Evolutionary conservation across 495 filamentous ascomycete species (phyloP), one percentile per base, ranked within the genome.

Genomic region (Hyaloscypha bicolor): DNA sequence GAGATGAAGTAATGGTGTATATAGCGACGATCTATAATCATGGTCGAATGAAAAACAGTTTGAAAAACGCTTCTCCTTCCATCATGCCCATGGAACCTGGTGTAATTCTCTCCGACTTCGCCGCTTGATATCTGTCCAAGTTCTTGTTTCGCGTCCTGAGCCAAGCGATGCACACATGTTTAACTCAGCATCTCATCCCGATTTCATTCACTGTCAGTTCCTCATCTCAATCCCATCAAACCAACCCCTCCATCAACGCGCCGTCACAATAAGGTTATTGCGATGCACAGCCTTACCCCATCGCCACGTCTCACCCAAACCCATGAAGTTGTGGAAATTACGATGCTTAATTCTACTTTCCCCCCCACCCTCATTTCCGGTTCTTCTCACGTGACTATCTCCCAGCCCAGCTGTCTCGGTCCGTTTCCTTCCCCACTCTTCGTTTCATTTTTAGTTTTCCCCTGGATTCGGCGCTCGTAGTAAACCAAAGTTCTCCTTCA

Each of bases 1-100:
- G 42, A 6, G 35, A 48, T 48, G 42, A 48, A 48, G 42, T 48
- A 48, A 48, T 48, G 42, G 42, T 48, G 42, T 48, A 48, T 48
- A 48, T 48, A 48, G 42, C 16, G 6, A 14, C 16, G 42, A 48
- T 48, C 42, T 48, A 19, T 37, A 37, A 37, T 16, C 42, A 48
- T 12, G 42, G 16, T 48, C 42, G 12, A 48, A 16, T 48, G 42
- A 48, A 48, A 48, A 48, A 48, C 42, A 48, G 4, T 48, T 48
- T 19, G 8, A 37, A 37, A 48, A 48, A 1, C 42, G 35, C 35
- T 12, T 37, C 12, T 37, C 35, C 1, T 25, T 2, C 25, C 25
- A 25, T 25, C 25, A 25, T 25, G 25, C 2, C 25, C 1, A 25
- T 25, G 25, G 25, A 37, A 37, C 12, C 12, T 3, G 35, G 35